Base-by-base conservation (phyloP, 495 filamentous ascomycete genomes). In the Trichoderma orchidacearum region DNA sequence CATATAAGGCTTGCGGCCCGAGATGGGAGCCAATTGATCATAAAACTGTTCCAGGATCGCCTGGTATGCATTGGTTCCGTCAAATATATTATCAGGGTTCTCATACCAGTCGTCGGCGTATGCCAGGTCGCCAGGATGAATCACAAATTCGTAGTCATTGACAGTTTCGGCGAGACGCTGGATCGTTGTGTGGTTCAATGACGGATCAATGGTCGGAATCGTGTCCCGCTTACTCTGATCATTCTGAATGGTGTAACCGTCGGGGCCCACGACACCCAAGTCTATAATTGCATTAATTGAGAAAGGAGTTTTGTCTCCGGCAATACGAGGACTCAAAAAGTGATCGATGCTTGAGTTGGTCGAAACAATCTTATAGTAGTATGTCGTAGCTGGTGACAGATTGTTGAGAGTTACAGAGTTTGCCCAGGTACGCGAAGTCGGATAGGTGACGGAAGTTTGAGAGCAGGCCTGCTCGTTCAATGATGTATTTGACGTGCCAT, bases 131-230 rank as follows among this genome's bases (percentile, higher is more conserved):
- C 74, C 74, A 2, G 80, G 80, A 61, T 84, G 81, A 32, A 83
- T 69, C 48, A 83, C 64, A 18, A 84, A 66, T 58, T 83, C 81
- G 63, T 83, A 83, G 62, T 78, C 71, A 50, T 83, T 63, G 35
- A 80, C 68, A 3, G 74, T 82, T 5, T 65, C 59, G 0, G 78
- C 80, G 0, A 85, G 71, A 21, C 74, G 75, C 21, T 69, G 72
- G 59, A 83, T 83, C 36, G 81, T 85, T 18, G 76, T 79, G 64
- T 83, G 80, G 67, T 83, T 81, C 5, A 83, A 69, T n/a, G 73
- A 73, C 3, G 81, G 81, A 21, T 76, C 63, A 35, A 83, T 63
- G 21, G 60, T 58, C 0, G 80, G 80, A 51, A 78, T 80, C 1
- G 66, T 71, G 58, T 80, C 77, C 29, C 72, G 68, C 64, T 80